Conservation (phyloP, 2,329 filamentous ascomycete genomes). For the Clonostachys byssicola region DNA sequence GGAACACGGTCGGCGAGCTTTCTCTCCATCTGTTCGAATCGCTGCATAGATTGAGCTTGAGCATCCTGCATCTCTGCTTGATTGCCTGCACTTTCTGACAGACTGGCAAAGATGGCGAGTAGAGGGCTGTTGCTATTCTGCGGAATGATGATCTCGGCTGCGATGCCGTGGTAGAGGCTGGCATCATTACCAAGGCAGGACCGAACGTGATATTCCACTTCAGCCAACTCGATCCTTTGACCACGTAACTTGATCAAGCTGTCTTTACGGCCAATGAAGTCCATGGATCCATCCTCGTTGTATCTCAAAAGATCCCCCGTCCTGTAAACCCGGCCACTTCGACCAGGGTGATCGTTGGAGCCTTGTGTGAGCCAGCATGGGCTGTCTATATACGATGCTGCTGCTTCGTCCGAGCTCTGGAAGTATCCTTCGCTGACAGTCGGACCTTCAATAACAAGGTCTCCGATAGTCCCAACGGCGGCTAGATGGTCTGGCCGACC, state of each 20-base stretch:
- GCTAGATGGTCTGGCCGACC: neutral
- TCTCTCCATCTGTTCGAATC: too few relatives aligned
- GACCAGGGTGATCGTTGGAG: conserved; percentile 8
- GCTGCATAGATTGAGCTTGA: too few relatives aligned
- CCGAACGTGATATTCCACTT: conserved; percentile 7
- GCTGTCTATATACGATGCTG: too few relatives aligned
- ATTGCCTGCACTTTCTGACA: too few relatives aligned
- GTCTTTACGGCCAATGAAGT: conserved; percentile 17
- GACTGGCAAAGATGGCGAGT: too few relatives aligned
- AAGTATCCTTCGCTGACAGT: conserved; percentile 1
- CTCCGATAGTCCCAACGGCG: conserved; percentile 1
- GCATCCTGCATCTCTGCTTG: too few relatives aligned
- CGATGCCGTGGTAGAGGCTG: too few relatives aligned
- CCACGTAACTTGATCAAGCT: conserved; percentile 47
- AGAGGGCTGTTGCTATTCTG: too few relatives aligned
- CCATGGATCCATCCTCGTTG: conserved; percentile 8
- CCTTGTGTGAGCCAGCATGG: neutral
- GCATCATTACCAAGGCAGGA: too few relatives aligned
- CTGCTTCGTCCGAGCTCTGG: too few relatives aligned
- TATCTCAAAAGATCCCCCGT: conserved; percentile 8
- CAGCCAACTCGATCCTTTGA: conserved; percentile 9
- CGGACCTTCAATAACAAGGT: conserved; percentile 1
- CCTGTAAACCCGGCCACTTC: conserved; percentile 23
- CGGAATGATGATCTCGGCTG: too few relatives aligned
- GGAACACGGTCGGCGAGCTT: too few relatives aligned